Evolutionary conservation across 2,329 filamentous ascomycete species (phyloP).

Genomic region (Alternaria hordeiaustralica): DNA sequence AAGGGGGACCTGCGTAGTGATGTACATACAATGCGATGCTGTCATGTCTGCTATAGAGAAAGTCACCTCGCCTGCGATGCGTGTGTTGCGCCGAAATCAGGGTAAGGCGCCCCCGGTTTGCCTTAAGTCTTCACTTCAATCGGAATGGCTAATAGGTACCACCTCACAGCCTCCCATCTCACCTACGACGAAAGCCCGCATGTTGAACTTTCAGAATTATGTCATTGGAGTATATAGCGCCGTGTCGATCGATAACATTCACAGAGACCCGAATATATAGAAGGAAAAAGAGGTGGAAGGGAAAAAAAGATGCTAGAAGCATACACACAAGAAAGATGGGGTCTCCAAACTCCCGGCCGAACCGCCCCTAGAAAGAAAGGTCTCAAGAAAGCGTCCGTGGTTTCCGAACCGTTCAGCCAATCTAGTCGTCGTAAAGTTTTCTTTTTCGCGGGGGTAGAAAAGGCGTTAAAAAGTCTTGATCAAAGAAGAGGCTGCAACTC

Average conservation of each 20-base stretch:
- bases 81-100: neutral
- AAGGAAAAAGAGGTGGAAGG: neutral
- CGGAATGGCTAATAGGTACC: too few relatives aligned
- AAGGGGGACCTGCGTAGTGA: neutral
- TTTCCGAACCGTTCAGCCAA: neutral
- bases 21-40: neutral
- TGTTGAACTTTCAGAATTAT: neutral
- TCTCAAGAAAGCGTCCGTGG: neutral
- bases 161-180: neutral
- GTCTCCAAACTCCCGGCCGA: neutral
- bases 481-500: neutral
- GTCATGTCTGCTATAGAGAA: neutral
- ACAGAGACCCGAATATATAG: neutral
- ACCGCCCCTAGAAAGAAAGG: neutral
- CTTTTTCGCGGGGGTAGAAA: neutral
- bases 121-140: neutral
- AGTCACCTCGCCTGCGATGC: neutral
- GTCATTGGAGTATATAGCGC: constrained; percentile 4
- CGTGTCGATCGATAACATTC: neutral
- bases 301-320: neutral
- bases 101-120: neutral
- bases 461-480: neutral
- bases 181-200: neutral
- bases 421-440: neutral
- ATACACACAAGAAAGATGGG: neutral